phyloP scores from a whole-genome alignment of 1,284 basidiomycete species.

The Leccinum griseonigrum region DNA sequence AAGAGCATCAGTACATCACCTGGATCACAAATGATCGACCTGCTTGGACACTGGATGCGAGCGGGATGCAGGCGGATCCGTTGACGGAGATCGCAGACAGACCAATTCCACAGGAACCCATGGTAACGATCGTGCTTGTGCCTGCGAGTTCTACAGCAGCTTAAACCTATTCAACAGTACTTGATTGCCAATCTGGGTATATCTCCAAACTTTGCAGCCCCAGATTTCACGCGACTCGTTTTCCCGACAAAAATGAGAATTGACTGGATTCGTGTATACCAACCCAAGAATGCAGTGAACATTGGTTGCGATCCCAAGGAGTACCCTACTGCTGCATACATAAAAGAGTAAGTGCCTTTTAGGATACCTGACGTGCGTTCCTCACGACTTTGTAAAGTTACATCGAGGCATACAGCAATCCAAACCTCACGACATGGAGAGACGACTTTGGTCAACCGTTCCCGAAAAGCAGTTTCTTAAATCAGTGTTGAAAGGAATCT shows the following conservation, averaged over 20 bases:
- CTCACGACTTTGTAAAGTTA: constrained; percentile 39
- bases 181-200: constrained; percentile 83
- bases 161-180: constrained; percentile 43
- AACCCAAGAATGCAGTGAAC: constrained; percentile 62
- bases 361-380: not conserved
- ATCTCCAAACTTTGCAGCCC: constrained; percentile 71
- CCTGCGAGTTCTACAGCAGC: not conserved
- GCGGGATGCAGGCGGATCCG: constrained; percentile 68
- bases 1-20: constrained; percentile 60
- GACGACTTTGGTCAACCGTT: constrained; percentile 58
- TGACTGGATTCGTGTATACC: constrained; percentile 86
- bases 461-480: constrained; percentile 57
- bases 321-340: constrained; percentile 77
- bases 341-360: constrained; percentile 52
- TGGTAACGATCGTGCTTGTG: constrained; percentile 45
- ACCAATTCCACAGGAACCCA: constrained; percentile 80
- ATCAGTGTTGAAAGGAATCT: constrained; percentile 42
- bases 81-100: constrained; percentile 68
- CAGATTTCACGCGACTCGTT: constrained; percentile 62
- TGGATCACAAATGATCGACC: constrained; percentile 69
- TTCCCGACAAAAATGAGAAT: constrained; percentile 75
- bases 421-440: constrained; percentile 59
- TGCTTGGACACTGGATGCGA: constrained; percentile 76
- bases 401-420: constrained; percentile 50
- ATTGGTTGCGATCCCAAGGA: constrained; percentile 81